Evolutionary conservation across 2,329 filamentous ascomycete species (phyloP), one percentile per base, ranked within the genome.

Genomic region (Fusarium nurragi): DNA sequence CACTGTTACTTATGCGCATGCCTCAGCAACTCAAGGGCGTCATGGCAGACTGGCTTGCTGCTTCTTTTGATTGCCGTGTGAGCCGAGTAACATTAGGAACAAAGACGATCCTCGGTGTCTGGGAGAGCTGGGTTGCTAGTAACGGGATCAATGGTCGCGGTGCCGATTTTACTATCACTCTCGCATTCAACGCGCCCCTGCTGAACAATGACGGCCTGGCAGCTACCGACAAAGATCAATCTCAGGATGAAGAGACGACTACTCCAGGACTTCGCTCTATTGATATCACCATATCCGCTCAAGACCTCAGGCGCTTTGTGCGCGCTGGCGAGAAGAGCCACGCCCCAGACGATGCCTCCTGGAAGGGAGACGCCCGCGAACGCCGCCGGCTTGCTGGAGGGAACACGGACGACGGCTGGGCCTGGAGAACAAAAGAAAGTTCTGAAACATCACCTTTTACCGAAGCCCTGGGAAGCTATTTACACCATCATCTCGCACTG

Each of bases 41-140:
- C 19, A 65, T 88, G 1, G 60, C 77, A n/a, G 79, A 82, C 21
- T 88, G 87, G 71, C 74, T 88, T 12, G 77, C 80, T 5, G 79
- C 74, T 38, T 81, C 80, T 1, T 87, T 88, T 62, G 86, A 88
- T 74, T 86, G 84, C 60, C 84, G 83, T 25, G 79, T 87, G 40
- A 81, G 78, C 51, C 76, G 82, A 5, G 73, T 87, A 38, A 77
- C 77, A 1, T 71, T 88, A 3, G 82, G 83, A 7, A 85, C 84
- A 8, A 77, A 77, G 40, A 84, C 82, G 3, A 76, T 88, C 0
- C 74, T 86, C 2, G 69, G 71, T 5, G 75, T 79, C 7, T 84
- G 82, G 81, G 85, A 87, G 62, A 71, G 75, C 14, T 87, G 85
- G 85, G 76, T 84, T 26, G 69, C 74, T 3, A 73, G 76, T 0